These are phyloP conservation scores for Alternaria rosae DNA, from an alignment of 2,329 filamentous ascomycete genomes.

Conservation along the genomic window DNA sequence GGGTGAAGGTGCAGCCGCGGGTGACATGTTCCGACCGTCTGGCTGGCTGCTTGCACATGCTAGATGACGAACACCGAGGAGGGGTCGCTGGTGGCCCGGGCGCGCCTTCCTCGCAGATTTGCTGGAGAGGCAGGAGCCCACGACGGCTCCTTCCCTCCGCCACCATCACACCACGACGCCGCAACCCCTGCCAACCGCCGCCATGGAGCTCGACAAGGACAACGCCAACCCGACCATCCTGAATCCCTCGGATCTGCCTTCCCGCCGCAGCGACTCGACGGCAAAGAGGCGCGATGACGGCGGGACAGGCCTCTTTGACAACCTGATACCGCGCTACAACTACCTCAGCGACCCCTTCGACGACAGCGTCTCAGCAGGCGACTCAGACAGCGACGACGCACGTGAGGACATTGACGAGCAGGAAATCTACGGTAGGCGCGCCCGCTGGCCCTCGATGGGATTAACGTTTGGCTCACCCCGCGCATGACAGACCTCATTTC, in stretches of 20 bases:
- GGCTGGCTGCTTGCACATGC: slow-evolving; percentile 8
- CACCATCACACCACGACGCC: neutral
- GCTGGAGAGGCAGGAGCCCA: slow-evolving; percentile 15
- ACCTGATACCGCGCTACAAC: slow-evolving; percentile 59
- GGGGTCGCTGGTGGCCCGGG: slow-evolving; percentile 3
- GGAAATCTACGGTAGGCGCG: slow-evolving; percentile 81
- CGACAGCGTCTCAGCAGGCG: slow-evolving; percentile 45
- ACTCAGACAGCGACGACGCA: slow-evolving; percentile 64
- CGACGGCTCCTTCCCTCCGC: slow-evolving; percentile 15
- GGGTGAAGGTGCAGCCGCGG: slow-evolving; percentile 11
- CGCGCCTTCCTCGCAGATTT: slow-evolving; percentile 7
- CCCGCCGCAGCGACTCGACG: slow-evolving; percentile 64
- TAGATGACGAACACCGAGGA: slow-evolving; percentile 5
- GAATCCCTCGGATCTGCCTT: slow-evolving; percentile 86
- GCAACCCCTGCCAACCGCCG: slow-evolving; percentile 2
- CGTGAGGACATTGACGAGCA: slow-evolving; percentile 93
- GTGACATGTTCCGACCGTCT: slow-evolving; percentile 13
- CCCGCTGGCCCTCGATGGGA: neutral
- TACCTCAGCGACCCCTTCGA: slow-evolving; percentile 60
- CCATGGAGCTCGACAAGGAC: slow-evolving; percentile 58
- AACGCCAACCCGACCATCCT: slow-evolving; percentile 96
- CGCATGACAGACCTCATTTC: slow-evolving; percentile 79
- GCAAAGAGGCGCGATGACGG: slow-evolving; percentile 55
- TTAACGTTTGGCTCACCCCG: slow-evolving; percentile 28
- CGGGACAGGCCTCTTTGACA: slow-evolving; percentile 63